Evolutionary conservation across 148 eudicot species (phyloP), one percentile per base, ranked within the genome.

Genomic region (Vaccinium macrocarpon): DNA sequence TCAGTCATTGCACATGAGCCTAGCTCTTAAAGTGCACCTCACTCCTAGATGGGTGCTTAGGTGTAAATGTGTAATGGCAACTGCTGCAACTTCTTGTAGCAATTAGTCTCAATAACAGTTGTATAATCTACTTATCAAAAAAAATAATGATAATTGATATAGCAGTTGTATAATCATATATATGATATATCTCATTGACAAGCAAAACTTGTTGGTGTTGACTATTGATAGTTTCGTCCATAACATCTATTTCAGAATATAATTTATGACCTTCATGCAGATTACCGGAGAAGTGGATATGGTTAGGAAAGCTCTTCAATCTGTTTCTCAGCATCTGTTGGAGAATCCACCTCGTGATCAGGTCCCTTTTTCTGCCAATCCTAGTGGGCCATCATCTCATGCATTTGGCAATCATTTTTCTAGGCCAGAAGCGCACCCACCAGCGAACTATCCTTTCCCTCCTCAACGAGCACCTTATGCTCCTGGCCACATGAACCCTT

Each of bases 261-360:
- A 29, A 64, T 79, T n/a, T 46, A 25, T 71, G 38, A 83, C 80
- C 16, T 87, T 51, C 13, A 81, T 89, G 88, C 95, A 97, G 99
- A 93, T 97, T 61, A 88, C 88, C 29, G 99, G 99, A 29, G 76
- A 38, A 21, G 86, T 86, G 71, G 92, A 95, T 89, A 92, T 91
- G 9, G 91, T 94, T 62, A 91, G 89, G 89, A 93, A 88, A 89
- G 99, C 98, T 76, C 88, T 94, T 88, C 90, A 85, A 85, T 85
- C 89, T 66, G 91, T 95, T 88, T 93, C 94, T 29, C 92, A 90
- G 84, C 95, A 90, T 79, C 91, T 94, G 42, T 81, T 94, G 76
- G 94, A 89, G 88, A 81, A 88, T 88, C 76, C 88, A 61, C 79
- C 88, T 76, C 88, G 57, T 25, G 93, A 93, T 76, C 88, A 87